Base-by-base conservation (phyloP, 257 asterid species). In the Rubia yunnanensis region DNA sequence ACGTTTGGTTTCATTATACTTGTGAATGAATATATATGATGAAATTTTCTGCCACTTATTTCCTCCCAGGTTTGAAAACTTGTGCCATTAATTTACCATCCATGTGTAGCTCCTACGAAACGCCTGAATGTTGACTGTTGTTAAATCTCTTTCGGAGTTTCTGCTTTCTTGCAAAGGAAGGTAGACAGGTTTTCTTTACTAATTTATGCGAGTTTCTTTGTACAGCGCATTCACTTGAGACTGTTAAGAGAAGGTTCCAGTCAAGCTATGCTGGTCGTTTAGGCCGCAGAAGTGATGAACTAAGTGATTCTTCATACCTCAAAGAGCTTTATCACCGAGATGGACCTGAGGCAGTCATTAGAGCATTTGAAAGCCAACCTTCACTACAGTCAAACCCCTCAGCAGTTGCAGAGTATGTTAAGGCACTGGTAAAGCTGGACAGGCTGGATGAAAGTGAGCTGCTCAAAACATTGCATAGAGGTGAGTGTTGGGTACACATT, bases 401-500 rank as follows among this genome's bases (percentile, higher is more conserved):
- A 31, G 96, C 96, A 55, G 83, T 94, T 78, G 85, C 92, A 22
- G 96, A 86, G 66, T 90, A 94, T 78, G 95, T 90, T 70, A 90
- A 81, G 80, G 92, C 96, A 58, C 78, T 94, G 70, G 92, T 90
- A 54, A 94, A 80, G 84, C 92, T 83, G 68, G 95, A 90, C 69
- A 80, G 86, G 77, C 92, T 94, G 66, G 96, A 94, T 32, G 89
- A 85, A 63, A 91, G 91, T 65, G 87, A 86, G 81, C 82, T 94
- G 69, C 80, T 94, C 14, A 83, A 77, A 78, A 81, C 95, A 59
- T 77, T 94, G 85, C 88, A 81, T 65, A 82, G 85, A 85, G 99
- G 99, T 87, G 63, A 60, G 85, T 56, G 52, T 46, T 24, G 48
- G 10, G 39, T 17, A 46, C 15, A 55, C 11, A 9, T 56, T 59